Percentiles rank a stretch among this genome's conserved stretches.
Evolutionary conservation across 345 rosid genomes (phyloP).

Genomic region (Acer yangbiense): DNA sequence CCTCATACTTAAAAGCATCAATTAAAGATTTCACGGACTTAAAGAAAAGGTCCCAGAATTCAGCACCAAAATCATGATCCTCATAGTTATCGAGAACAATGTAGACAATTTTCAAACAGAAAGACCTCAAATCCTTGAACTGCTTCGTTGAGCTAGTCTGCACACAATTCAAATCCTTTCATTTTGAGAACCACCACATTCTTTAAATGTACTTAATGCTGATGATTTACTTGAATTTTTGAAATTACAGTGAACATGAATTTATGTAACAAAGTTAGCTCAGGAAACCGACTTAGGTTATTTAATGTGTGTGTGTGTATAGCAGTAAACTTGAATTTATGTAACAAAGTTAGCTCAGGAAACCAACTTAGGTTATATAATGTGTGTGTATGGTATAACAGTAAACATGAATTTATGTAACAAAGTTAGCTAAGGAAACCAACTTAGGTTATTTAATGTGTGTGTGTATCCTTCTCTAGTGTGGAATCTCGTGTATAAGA

Average conservation of each 20-base stretch:
- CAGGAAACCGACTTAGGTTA: neutral
- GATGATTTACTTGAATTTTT: neutral
- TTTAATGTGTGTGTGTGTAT: no score
- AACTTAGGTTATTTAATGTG: neutral
- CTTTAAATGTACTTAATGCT: neutral
- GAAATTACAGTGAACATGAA: neutral
- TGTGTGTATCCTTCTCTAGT: no score
- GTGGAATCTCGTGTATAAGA: no score
- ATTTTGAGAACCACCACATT: slow-evolving; percentile 1
- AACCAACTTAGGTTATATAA: neutral
- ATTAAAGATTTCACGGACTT: slow-evolving; percentile 67
- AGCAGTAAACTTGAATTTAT: neutral
- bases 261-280: neutral
- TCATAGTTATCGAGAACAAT: slow-evolving; percentile 74
- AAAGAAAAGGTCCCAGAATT: slow-evolving; percentile 91
- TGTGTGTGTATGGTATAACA: neutral
- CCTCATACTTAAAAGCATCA: slow-evolving; percentile 78
- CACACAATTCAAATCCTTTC: slow-evolving; percentile 26
- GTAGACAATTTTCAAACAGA: slow-evolving; percentile 74
- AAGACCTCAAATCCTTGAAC: slow-evolving; percentile 77
- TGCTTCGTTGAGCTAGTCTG: slow-evolving; percentile 62
- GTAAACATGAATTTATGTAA: neutral
- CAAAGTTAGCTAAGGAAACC: neutral
- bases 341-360: neutral
- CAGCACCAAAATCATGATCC: slow-evolving; percentile 69